Evolutionary conservation across 2,329 filamentous ascomycete species (phyloP), one percentile per base, ranked within the genome.

Genomic region (Orbilia brochopaga): DNA sequence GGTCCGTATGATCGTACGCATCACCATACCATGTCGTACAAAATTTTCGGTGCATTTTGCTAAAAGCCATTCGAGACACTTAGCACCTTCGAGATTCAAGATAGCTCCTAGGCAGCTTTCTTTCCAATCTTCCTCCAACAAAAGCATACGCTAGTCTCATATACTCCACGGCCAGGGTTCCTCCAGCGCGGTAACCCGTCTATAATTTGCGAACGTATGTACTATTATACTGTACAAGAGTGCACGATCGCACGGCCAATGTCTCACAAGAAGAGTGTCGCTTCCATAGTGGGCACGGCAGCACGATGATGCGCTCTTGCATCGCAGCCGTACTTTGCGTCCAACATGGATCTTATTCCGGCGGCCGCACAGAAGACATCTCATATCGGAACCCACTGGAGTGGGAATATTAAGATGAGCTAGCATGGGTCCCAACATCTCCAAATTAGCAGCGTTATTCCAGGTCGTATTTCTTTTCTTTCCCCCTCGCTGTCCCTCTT

Each of bases 371-470:
- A 70, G 63, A 48, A 60, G 64, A 70, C 15, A 64, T 70, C 66
- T 64, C 54, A 60, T 55, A 60, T 72, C 55, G 55, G 67, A 65
- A 61, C 67, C 67, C 67, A 61, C 53, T 65, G 60, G 67, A 72
- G 67, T 72, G 67, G 67, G 60, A 72, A 52, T 65, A 72, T 72
- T 72, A 72, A 72, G 67, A 65, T 65, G 60, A 61, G 35, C 60
- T 64, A 72, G 60, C 67, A 72, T 72, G 67, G 67, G 67, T 72
- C 59, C 51, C 55, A 51, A 72, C 67, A 46, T 61, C 59, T 61
- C 56, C 46, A 56, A 65, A 72, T 61, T 72, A 65, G n/a, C n/a
- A n/a, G n/a, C n/a, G n/a, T 46, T 63, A 59, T 32, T 32, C 3
- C 8, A 32, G 27, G 3, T 32, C 27, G 61, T 63, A 62, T 62